Evolutionary conservation across 2,329 filamentous ascomycete species (phyloP).

Genomic region (Hansfordia pulvinata): DNA sequence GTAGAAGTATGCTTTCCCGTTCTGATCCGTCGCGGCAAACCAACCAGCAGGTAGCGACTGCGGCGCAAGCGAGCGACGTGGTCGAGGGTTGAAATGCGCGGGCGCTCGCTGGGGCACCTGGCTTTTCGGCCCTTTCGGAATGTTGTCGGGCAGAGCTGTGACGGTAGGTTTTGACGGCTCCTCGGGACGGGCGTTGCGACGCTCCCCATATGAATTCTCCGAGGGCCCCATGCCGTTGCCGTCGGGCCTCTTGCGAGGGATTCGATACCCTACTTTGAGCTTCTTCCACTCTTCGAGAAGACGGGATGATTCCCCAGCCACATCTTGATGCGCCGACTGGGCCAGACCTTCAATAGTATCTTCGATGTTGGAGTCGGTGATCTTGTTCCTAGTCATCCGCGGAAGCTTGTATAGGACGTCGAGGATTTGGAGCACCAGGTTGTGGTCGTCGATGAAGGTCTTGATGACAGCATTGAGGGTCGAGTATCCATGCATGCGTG

Average conservation of each 20-base stretch:
- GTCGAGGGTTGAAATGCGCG: constrained; percentile 36
- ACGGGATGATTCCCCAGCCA: constrained; percentile 55
- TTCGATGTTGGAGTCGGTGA: constrained; percentile 91
- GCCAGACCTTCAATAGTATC: constrained; percentile 58
- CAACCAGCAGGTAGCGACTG: constrained; percentile 62
- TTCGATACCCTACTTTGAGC: constrained; percentile 81
- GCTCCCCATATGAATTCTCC: constrained; percentile 47
- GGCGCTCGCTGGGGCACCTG: constrained; percentile 40
- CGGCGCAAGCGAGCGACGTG: constrained; percentile 38
- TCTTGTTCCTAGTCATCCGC: constrained; percentile 89
- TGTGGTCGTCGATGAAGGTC: constrained; percentile 78
- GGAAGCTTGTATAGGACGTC: constrained; percentile 83
- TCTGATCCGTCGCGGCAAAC: constrained; percentile 61
- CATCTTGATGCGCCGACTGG: constrained; percentile 56
- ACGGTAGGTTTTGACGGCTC: constrained; percentile 23
- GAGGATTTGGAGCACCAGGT: constrained; percentile 78
- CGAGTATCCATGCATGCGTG: constrained; percentile 94
- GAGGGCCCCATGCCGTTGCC: constrained; percentile 28
- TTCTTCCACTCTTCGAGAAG: constrained; percentile 80
- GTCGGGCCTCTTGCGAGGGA: constrained; percentile 78
- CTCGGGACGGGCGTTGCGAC: constrained; percentile 43
- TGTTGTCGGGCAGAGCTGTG: constrained; percentile 30
- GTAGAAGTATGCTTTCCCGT: constrained; percentile 76
- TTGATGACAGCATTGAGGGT: constrained; percentile 80
- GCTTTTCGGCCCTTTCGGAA: constrained; percentile 46